Base-by-base conservation (phyloP, 2,329 filamentous ascomycete species). In the Talaromyces piceae region DNA sequence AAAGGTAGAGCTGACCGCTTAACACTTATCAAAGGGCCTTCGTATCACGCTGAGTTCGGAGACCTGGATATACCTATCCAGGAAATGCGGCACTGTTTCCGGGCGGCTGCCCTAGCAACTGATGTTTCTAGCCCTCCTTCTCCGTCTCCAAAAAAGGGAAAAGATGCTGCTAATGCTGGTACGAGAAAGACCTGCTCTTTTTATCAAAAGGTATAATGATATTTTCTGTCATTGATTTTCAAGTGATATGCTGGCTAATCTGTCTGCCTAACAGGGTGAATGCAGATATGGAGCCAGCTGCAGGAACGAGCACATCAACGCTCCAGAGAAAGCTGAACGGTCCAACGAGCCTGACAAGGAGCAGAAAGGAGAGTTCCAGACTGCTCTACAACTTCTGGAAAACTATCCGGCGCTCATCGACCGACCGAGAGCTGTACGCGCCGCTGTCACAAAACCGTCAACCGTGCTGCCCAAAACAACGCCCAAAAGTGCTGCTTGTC, bases 51-150 rank as follows among this genome's bases (percentile, higher is more conserved):
- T 2, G 76, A 82, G 53, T 83, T 80, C 52, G 65, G 69, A 41
- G 73, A 69, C 39, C 71, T 83, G 20, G 72, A 70, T 18, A 65
- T 83, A 53, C 70, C 70, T 5, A 62, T 79, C 20, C 74, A 76
- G 30, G 74, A 80, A 51, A 65, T 82, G 8, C 73, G 72, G 1
- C 69, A 71, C 0, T 69, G 82, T 13, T 83, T 83, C 57, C 72
- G 76, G 52, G 68, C 64, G n/a, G 61, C 61, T 1, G 63, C 68
- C 13, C 57, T 75, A n/a, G 56, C 59, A 49, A 54, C 37, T 37
- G 53, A 52, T 37, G 53, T 3, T 20, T 20, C 50, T 20, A 39
- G 6, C 2, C 30, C 31, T 44, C 22, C 33, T 31, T 20, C 27
- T 11, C n/a, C 22, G 41, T 16, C 16, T n/a, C n/a, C n/a, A n/a